Percentiles rank a stretch among this genome's conserved stretches.
Evolutionary conservation across 768 basidiomycete genomes (phyloP).

Genomic region (Filobasidium wieringae): DNA sequence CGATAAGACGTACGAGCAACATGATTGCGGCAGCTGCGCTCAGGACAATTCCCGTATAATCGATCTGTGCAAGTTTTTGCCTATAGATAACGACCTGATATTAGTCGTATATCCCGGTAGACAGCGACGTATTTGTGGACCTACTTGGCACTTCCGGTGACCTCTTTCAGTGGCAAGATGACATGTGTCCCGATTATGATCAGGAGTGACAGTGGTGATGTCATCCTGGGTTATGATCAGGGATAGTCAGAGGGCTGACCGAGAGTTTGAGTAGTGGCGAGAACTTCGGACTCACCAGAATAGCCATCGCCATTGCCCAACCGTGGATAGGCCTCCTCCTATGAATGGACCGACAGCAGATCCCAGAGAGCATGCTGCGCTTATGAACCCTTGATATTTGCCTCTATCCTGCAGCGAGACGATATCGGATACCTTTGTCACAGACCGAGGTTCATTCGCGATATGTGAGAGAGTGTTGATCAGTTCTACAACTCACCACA

Average conservation of each 20-base stretch:
- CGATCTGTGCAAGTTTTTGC: slow-evolving; percentile 55
- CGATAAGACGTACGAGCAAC: slow-evolving; percentile 22
- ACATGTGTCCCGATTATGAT: slow-evolving; percentile 50
- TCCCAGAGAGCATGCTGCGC: slow-evolving; percentile 35
- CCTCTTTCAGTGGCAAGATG: slow-evolving; percentile 56
- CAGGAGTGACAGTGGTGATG: slow-evolving; percentile 29
- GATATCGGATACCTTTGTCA: slow-evolving; percentile 47
- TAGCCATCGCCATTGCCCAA: slow-evolving; percentile 28
- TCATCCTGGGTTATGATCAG: slow-evolving; percentile 13
- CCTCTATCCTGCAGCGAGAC: slow-evolving; percentile 53
- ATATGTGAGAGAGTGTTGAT: not conserved
- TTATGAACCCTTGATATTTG: slow-evolving; percentile 66
- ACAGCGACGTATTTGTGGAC: too few relatives aligned
- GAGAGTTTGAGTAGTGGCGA: not conserved
- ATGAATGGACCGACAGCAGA: slow-evolving; percentile 30
- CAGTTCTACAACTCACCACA: slow-evolving; percentile 19
- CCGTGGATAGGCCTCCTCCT: slow-evolving; percentile 21
- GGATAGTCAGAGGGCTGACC: not conserved
- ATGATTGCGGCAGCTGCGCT: slow-evolving; percentile 22
- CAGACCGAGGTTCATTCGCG: not conserved
- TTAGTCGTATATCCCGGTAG: too few relatives aligned
- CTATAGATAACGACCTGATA: too few relatives aligned
- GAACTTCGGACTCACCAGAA: slow-evolving; percentile 16
- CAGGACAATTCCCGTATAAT: slow-evolving; percentile 44
- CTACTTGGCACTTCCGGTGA: slow-evolving; percentile 49